phyloP scores from a whole-genome alignment of 1,284 basidiomycete genomes.

The Trichosporon faecale region DNA sequence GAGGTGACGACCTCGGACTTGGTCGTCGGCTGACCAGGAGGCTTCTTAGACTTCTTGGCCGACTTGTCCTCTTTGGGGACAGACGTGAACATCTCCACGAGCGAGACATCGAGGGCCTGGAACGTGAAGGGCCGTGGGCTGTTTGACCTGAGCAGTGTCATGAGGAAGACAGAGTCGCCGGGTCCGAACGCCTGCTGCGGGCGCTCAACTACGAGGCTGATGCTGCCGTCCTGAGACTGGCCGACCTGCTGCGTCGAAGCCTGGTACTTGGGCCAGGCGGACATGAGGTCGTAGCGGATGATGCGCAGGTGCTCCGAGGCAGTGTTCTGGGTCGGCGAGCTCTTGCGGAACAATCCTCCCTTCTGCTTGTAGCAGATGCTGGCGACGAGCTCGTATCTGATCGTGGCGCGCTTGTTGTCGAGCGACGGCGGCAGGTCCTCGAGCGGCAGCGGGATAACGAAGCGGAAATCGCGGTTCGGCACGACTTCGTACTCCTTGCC shows the following conservation, averaged over 20 bases:
- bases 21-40: constrained; percentile 59
- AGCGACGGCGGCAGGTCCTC: constrained; percentile 78
- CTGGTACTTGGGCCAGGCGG: constrained; percentile 82
- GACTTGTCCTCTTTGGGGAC: constrained; percentile 4
- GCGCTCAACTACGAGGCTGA: constrained; percentile 67
- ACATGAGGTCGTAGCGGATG: constrained; percentile 83
- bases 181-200: constrained; percentile 74
- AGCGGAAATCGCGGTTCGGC: constrained; percentile 63
- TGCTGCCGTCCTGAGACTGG: constrained; percentile 58
- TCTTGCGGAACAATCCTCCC: constrained; percentile 71
- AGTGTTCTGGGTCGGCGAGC: constrained; percentile 60
- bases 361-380: constrained; percentile 77
- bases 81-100: constrained; percentile 64
- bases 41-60: constrained; percentile 57
- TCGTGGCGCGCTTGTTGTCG: constrained; percentile 68
- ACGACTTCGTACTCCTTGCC: constrained; percentile 63
- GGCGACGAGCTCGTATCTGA: constrained; percentile 79
- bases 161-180: constrained; percentile 70
- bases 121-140: constrained; percentile 59
- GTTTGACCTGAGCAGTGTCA: constrained; percentile 61
- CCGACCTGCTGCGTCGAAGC: constrained; percentile 70
- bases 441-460: constrained; percentile 72
- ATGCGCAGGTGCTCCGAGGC: constrained; percentile 68
- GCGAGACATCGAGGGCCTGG: constrained; percentile 72
- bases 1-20: constrained; percentile 50